A percentile compares a stretch with the other conserved stretches of the same genome.
These are phyloP conservation scores for Pigoraptor vietnamica DNA, from an alignment of 78 protist species.

Conservation along the genomic window DNA sequence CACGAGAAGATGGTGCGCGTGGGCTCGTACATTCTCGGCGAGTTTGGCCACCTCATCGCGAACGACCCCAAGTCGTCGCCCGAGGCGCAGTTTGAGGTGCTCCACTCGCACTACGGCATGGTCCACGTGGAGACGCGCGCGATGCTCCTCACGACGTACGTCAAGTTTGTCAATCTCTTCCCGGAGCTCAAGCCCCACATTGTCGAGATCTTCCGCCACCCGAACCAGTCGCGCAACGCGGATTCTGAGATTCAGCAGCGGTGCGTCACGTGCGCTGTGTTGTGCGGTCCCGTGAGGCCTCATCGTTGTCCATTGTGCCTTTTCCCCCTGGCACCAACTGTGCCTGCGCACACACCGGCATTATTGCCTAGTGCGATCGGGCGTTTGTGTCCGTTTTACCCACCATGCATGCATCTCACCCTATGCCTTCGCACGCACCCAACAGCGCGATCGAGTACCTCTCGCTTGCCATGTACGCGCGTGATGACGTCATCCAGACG, in stretches of 20 bases:
- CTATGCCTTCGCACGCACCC: no score
- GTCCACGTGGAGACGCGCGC: slow-evolving; percentile 42
- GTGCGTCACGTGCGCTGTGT: no score
- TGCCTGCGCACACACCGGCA: no score
- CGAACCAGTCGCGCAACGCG: slow-evolving; percentile 51
- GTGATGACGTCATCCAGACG: neutral
- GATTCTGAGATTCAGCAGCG: slow-evolving; percentile 94
- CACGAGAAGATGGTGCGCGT: slow-evolving; percentile 85
- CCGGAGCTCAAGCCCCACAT: slow-evolving; percentile 62
- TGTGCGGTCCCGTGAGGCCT: no score
- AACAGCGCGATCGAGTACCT: neutral
- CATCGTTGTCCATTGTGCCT: no score
- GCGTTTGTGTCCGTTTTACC: no score
- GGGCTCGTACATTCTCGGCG: slow-evolving; percentile 90
- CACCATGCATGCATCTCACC: no score
- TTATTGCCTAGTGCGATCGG: no score
- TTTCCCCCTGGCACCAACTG: no score
- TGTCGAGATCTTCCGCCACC: slow-evolving; percentile 31
- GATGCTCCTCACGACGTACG: slow-evolving; percentile 76
- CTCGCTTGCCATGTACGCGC: neutral
- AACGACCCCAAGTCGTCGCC: slow-evolving; percentile 29
- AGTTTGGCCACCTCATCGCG: slow-evolving; percentile 87
- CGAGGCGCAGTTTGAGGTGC: slow-evolving; percentile 48
- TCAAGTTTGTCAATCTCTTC: slow-evolving; percentile 77
- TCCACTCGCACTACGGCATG: slow-evolving; percentile 52